phyloP scores from a whole-genome alignment of 2,329 filamentous ascomycete genomes.

The Herpotrichia juniperi region DNA sequence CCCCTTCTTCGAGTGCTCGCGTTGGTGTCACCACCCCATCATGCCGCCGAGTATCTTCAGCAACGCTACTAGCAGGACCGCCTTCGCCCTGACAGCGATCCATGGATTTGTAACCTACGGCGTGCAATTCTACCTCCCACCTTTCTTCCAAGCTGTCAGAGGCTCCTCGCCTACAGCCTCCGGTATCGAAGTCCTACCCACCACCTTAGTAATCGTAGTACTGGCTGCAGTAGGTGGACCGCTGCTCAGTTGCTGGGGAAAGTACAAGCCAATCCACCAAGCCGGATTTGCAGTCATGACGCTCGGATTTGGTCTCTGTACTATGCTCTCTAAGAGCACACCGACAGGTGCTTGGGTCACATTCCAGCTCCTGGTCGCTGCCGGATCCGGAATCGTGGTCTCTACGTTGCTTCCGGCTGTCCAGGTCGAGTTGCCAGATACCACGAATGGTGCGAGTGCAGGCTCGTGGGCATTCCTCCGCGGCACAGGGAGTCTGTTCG shows the following conservation, averaged over 20 bases:
- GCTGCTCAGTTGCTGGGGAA: constrained; percentile 26
- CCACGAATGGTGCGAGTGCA: constrained; percentile 24
- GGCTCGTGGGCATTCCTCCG: constrained; percentile 39
- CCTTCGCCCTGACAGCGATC: constrained; percentile 44
- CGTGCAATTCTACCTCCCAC: constrained; percentile 20
- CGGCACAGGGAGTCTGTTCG: constrained; percentile 33
- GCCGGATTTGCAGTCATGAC: constrained; percentile 8
- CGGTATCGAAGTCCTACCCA: constrained; percentile 9
- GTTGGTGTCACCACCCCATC: constrained; percentile 34
- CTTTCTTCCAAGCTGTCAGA: constrained; percentile 12
- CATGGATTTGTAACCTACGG: constrained; percentile 35
- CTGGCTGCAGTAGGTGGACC: constrained; percentile 9
- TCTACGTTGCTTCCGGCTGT: constrained; percentile 16
- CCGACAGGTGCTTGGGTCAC: constrained; percentile 16
- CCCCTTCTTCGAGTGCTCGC: constrained; percentile 47
- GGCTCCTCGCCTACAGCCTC: background rate
- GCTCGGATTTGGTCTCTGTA: constrained; percentile 15
- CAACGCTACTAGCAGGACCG: constrained; percentile 48
- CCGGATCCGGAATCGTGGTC: constrained; percentile 13
- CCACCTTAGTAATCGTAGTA: background rate
- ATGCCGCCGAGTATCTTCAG: constrained; percentile 54
- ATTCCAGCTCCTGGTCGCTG: constrained; percentile 14
- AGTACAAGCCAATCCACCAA: constrained; percentile 18
- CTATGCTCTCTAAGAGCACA: constrained; percentile 10
- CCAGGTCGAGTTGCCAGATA: constrained; percentile 14